Conservation (phyloP, 345 rosid species). For the Laguncularia racemosa region DNA sequence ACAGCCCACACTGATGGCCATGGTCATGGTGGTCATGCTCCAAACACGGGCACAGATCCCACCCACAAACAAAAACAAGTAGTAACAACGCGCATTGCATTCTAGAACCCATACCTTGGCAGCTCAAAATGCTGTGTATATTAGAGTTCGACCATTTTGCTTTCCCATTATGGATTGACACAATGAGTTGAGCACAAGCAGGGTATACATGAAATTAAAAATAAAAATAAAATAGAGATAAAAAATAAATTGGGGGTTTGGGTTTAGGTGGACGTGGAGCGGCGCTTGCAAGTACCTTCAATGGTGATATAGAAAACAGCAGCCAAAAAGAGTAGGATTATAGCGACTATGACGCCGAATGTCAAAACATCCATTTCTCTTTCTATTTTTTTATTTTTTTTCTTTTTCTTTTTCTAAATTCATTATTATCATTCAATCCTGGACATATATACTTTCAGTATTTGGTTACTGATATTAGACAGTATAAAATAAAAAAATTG, state of each 20-base stretch:
- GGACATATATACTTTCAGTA: no score
- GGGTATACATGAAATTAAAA: not conserved
- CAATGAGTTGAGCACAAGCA: not conserved
- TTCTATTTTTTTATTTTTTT: not conserved
- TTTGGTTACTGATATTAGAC: no score
- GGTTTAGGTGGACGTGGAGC: conserved; percentile 15
- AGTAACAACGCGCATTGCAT: not conserved
- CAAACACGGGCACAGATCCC: conserved; percentile 17
- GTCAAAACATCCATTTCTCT: conserved; percentile 51
- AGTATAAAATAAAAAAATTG: no score
- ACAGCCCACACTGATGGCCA: conserved; percentile 1
- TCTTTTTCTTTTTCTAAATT: no score
- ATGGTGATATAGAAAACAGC: conserved; percentile 62
- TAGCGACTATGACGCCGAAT: conserved; percentile 71
- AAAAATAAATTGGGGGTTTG: not conserved
- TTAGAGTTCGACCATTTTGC: no score
- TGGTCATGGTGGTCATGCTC: conserved; percentile 40
- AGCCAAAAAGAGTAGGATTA: conserved; percentile 54
- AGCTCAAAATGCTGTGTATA: no score
- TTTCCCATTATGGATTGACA: no score
- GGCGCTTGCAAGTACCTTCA: conserved; percentile 60
- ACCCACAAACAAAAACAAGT: conserved; percentile 4
- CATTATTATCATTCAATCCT: no score
- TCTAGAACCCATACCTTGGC: not conserved
- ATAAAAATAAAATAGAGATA: not conserved